phyloP scores from a whole-genome alignment of 2,329 filamentous ascomycete genomes.

The Alternaria triticimaculans region DNA sequence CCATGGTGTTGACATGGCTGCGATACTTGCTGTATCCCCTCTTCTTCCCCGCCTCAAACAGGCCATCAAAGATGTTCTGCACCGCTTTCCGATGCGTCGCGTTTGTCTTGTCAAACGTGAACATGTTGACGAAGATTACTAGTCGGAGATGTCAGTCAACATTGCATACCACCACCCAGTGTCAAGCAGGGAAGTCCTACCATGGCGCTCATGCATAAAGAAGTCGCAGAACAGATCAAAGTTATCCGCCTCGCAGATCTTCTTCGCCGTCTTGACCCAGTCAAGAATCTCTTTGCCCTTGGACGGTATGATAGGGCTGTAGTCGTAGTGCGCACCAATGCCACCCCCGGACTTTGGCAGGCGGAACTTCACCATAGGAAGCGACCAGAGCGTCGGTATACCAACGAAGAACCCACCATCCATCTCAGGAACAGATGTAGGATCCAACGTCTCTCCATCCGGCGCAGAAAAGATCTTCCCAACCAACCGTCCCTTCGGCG shows the following conservation, averaged over 20 bases:
- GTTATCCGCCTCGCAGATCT: slow-evolving; percentile 51
- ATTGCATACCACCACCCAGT: too few relatives aligned
- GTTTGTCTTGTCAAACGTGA: slow-evolving; percentile 56
- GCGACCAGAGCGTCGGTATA: slow-evolving; percentile 38
- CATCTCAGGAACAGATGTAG: slow-evolving; percentile 37
- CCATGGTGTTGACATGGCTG: slow-evolving; percentile 42
- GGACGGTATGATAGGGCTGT: slow-evolving; percentile 40
- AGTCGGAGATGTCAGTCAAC: too few relatives aligned
- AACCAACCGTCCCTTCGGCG: slow-evolving; percentile 49
- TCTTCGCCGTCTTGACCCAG: slow-evolving; percentile 53
- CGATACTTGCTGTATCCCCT: slow-evolving; percentile 42
- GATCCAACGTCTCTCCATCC: slow-evolving; percentile 50
- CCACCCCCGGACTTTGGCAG: slow-evolving; percentile 36
- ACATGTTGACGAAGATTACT: slow-evolving; percentile 58
- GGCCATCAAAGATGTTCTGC: slow-evolving; percentile 32
- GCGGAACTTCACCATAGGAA: slow-evolving; percentile 44
- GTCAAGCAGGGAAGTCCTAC: too few relatives aligned
- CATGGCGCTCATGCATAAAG: slow-evolving; percentile 57
- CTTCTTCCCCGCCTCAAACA: slow-evolving; percentile 38
- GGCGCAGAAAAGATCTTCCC: slow-evolving; percentile 50
- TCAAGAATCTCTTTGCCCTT: slow-evolving; percentile 50
- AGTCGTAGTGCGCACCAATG: slow-evolving; percentile 43
- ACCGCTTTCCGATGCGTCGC: slow-evolving; percentile 48
- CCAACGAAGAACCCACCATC: slow-evolving; percentile 44
- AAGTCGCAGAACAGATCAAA: slow-evolving; percentile 58